Base-by-base conservation (phyloP, 2,329 filamentous ascomycete genomes). In the Botryotinia calthae region DNA sequence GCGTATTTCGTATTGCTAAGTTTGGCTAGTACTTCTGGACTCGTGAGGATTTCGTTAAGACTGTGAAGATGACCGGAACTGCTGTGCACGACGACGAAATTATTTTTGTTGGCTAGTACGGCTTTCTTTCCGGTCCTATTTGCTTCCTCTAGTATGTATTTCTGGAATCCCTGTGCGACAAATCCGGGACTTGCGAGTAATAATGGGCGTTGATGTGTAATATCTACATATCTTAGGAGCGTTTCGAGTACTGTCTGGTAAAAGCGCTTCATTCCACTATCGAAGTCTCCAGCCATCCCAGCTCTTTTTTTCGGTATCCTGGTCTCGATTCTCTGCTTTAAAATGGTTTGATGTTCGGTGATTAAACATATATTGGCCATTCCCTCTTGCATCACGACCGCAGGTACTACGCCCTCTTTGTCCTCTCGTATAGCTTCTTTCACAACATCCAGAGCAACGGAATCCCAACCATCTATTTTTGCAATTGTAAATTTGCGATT, bases 331-430 rank as follows among this genome's bases (percentile, higher is more conserved):
- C 86, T 84, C 79, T 92, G 89, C 77, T 93, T 91, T 72, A 94
- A 82, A 42, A 95, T 87, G 5, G 93, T 95, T 77, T 93, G 91
- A 81, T 91, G 90, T 79, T 94, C 90, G 4, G 92, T 95, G 72
- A 96, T 92, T 34, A 95, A 86, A 81, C 93, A 95, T 76, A 96
- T 92, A 81, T 95, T 94, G 73, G 93, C 92, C 25, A 93, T 82
- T 25, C 93, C 92, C 79, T 98, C 95, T 78, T 97, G 93, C 92
- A 99, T 95, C 37, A 98, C 93, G 0, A 98, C 91, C 0, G 96
- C 95, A 72, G 94, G 93, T 28, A 97, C 87, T 75, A 95, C 92
- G 1, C 94, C 94, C 75, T 92, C 90, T 79, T 91, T 90, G 76
- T 93, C 91, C 77, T 93, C 89, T 78, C 93, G 90, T 22, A 95